Evolutionary conservation across 495 filamentous ascomycete genomes (phyloP).

Genomic region (Aspergillus egyptiacus): DNA sequence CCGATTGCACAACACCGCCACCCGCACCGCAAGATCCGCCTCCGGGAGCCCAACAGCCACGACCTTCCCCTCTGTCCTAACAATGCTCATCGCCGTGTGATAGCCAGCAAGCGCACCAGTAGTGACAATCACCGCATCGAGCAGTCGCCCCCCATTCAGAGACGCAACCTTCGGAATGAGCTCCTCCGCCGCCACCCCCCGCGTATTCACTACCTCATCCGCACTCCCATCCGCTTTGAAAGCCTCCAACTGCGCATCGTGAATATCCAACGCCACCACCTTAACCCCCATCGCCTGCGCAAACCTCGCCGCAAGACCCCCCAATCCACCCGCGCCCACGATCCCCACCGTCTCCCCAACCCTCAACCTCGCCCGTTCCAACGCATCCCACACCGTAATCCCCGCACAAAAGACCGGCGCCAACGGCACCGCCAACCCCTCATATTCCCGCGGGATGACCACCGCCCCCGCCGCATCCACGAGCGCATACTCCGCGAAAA

Average conservation of each 20-base stretch:
- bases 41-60: conserved; percentile 15
- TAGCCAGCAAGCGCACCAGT: conserved; percentile 16
- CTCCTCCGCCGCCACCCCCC: conserved; percentile 3
- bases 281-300: conserved; percentile 14
- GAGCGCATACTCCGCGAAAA: conserved; percentile 17
- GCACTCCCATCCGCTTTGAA: no score
- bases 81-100: conserved; percentile 10
- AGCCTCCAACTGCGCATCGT: conserved; percentile 9
- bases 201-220: no score
- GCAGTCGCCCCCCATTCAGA: conserved; percentile 8
- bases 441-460: not conserved
- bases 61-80: conserved; percentile 10
- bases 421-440: not conserved
- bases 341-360: conserved; percentile 14
- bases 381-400: conserved; percentile 21
- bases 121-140: conserved; percentile 18
- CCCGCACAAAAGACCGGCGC: conserved; percentile 19
- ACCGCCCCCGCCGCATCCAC: conserved; percentile 17
- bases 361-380: conserved; percentile 5
- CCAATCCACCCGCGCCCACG: conserved; percentile 16
- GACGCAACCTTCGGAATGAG: no score
- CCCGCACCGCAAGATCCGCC: conserved; percentile 1
- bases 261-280: conserved; percentile 16
- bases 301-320: conserved; percentile 13
- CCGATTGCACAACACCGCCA: not conserved